Evolutionary conservation across 2,329 filamentous ascomycete species (phyloP).

Genomic region (Macrophomina tecta): DNA sequence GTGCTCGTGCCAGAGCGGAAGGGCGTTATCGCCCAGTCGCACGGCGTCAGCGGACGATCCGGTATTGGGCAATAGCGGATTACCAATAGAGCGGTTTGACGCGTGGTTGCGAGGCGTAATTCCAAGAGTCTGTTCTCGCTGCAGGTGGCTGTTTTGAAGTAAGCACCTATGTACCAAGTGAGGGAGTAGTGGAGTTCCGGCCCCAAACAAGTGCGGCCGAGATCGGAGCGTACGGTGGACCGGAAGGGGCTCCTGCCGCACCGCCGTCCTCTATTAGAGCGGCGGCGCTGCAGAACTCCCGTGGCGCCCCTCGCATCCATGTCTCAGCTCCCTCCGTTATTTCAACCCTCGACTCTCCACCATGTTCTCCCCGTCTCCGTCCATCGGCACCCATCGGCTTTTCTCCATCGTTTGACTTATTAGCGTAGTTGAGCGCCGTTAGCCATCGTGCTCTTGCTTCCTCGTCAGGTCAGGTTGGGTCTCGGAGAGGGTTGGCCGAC

Average conservation of each 20-base stretch:
- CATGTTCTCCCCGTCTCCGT: neutral
- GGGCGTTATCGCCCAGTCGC: neutral
- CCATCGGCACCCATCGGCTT: no score
- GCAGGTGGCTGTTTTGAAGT: neutral
- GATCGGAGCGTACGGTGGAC: no score
- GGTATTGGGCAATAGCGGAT: slow-evolving; percentile 2
- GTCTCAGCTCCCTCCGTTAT: neutral
- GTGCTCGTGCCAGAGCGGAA: neutral
- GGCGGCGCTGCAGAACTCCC: neutral
- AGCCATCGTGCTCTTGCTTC: neutral
- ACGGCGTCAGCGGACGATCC: neutral
- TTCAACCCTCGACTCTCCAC: no score
- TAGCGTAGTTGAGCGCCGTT: neutral
- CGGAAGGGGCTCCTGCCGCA: neutral
- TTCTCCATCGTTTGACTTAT: neutral
- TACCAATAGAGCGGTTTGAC: neutral
- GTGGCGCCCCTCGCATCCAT: no score
- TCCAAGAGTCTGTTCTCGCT: neutral
- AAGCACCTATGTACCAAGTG: no score
- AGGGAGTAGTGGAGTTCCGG: no score
- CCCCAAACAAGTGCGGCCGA: no score
- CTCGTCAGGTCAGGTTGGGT: neutral
- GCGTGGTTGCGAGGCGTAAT: neutral
- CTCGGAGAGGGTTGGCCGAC: no score
- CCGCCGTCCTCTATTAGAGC: no score